These are phyloP conservation scores for Diutina neorugosa DNA, from an alignment of 1,139 yeast species.

Conservation along the genomic window DNA sequence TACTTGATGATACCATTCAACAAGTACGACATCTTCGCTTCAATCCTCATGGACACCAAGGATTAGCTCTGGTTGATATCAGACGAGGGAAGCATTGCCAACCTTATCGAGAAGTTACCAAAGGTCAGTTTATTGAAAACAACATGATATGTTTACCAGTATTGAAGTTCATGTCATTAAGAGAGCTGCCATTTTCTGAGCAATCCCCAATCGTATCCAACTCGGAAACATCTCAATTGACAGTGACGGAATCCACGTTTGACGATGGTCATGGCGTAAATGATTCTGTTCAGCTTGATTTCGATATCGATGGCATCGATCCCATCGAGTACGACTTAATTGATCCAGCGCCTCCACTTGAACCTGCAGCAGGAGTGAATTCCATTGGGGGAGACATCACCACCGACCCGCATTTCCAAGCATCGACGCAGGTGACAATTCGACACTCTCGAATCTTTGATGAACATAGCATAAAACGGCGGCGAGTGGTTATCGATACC, in stretches of 20 bases:
- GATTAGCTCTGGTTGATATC: neutral
- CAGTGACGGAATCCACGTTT: neutral
- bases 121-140: neutral
- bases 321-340: neutral
- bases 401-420: slow-evolving; percentile 1
- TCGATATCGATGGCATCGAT: neutral
- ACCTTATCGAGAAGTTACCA: neutral
- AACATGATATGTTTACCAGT: neutral
- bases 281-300: neutral
- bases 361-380: neutral
- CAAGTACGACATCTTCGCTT: neutral
- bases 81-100: neutral
- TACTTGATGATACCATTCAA: neutral
- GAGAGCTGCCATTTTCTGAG: neutral
- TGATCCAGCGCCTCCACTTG: neutral
- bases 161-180: neutral
- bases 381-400: neutral
- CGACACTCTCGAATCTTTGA: neutral
- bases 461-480: neutral
- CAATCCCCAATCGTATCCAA: neutral
- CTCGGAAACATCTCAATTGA: neutral
- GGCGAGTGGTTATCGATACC: neutral
- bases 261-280: neutral
- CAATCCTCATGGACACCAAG: neutral
- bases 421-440: neutral